phyloP scores from a whole-genome alignment of 1,139 yeast genomes.

The Geotrichum aggregatum region DNA sequence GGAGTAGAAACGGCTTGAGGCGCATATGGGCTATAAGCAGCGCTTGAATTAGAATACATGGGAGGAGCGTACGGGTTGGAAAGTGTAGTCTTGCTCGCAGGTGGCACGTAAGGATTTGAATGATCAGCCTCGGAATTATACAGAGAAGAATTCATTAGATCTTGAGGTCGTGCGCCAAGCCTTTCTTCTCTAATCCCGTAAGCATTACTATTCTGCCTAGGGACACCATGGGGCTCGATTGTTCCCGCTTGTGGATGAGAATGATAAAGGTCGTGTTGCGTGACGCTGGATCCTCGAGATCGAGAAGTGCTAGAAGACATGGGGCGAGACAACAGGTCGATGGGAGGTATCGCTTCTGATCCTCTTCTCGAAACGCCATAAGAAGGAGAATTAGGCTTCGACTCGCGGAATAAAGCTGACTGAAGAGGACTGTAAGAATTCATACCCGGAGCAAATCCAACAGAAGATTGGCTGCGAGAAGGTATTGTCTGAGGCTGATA shows the following conservation, averaged over 20 bases:
- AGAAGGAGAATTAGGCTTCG: constrained; percentile 2
- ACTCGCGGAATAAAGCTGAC: neutral
- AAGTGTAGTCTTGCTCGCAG: neutral
- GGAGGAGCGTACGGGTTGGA: constrained; percentile 12
- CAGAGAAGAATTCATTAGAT: neutral
- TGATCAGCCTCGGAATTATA: neutral
- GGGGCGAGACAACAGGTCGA: neutral
- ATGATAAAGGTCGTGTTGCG: constrained; percentile 1
- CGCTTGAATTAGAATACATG: constrained; percentile 1
- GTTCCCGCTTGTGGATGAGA: neutral
- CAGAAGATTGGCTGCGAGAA: constrained; percentile 19
- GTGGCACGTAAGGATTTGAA: neutral
- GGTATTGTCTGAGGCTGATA: constrained; percentile 6
- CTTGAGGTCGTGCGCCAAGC: neutral
- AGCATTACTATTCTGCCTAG: neutral
- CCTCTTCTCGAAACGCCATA: constrained; percentile 3
- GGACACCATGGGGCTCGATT: neutral
- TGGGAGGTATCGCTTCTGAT: neutral
- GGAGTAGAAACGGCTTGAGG: neutral
- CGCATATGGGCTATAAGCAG: constrained; percentile 17
- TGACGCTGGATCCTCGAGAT: constrained; percentile 1
- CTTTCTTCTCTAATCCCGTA: constrained; percentile 8
- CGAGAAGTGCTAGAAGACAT: constrained; percentile 3
- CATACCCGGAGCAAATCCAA: constrained; percentile 6
- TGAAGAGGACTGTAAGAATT: constrained; percentile 3